Conservation (phyloP, 2,329 filamentous ascomycete genomes). For the Beauveria pseudobassiana region DNA sequence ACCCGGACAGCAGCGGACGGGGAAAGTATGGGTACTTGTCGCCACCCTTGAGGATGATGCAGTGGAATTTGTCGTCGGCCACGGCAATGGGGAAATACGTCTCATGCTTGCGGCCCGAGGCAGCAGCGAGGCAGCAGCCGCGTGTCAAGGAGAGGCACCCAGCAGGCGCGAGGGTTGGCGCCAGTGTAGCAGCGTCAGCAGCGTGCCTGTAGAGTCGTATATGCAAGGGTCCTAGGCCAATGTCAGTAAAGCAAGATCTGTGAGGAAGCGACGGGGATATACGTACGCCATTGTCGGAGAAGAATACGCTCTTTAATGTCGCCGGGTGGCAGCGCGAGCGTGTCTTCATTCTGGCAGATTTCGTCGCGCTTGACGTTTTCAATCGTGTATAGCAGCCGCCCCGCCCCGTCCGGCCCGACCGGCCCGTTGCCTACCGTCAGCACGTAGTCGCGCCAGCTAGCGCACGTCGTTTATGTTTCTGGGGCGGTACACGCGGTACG, state of each 20-base stretch:
- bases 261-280: background rate
- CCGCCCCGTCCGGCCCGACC: conserved; percentile 67
- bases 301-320: conserved; percentile 77
- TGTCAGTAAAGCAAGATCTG: background rate
- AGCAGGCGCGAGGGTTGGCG: conserved; percentile 72
- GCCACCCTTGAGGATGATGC: conserved; percentile 95
- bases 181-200: conserved; percentile 88
- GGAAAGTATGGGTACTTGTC: conserved; percentile 93
- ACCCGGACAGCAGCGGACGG: conserved; percentile 81
- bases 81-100: conserved; percentile 94
- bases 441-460: conserved; percentile 93
- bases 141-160: conserved; percentile 91
- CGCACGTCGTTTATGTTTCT: too few species aligned
- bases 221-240: conserved; percentile 74
- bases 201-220: conserved; percentile 85
- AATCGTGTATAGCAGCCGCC: conserved; percentile 80
- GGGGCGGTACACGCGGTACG: conserved; percentile 81
- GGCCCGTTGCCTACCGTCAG: conserved; percentile 91
- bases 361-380: conserved; percentile 92
- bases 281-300: conserved; percentile 79
- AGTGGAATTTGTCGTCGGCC: conserved; percentile 87
- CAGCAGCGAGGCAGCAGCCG: conserved; percentile 72
- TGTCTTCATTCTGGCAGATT: conserved; percentile 89
- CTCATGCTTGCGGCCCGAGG: conserved; percentile 79
- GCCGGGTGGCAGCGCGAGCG: conserved; percentile 72